Percentiles rank a stretch among this genome's conserved stretches.
Evolutionary conservation across 164 flowering plant genomes (phyloP).

Genomic region (grape (Vitis vinifera)): DNA sequence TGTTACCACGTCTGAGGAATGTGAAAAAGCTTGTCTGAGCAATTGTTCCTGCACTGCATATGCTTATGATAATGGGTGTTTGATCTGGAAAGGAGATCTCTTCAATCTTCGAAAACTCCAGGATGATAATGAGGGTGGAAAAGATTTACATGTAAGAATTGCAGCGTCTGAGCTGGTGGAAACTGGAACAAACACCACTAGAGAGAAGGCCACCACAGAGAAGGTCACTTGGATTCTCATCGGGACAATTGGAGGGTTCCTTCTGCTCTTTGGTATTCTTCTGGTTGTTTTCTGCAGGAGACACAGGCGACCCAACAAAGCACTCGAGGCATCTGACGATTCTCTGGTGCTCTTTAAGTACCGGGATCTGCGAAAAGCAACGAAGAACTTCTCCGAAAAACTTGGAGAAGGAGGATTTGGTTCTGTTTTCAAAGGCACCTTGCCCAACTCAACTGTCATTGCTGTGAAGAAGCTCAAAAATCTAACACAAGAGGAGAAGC

Average conservation of each 20-base stretch:
- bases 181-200: neutral
- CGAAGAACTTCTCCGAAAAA: slow-evolving; percentile 51
- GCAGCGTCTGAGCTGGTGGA: slow-evolving; percentile 1
- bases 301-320: neutral
- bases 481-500: slow-evolving; percentile 54
- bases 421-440: slow-evolving; percentile 49
- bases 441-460: slow-evolving; percentile 34
- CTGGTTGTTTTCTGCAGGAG: slow-evolving; percentile 11
- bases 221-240: neutral
- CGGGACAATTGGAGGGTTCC: neutral
- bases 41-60: slow-evolving; percentile 14
- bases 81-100: slow-evolving; percentile 6
- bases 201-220: neutral
- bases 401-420: slow-evolving; percentile 63
- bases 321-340: slow-evolving; percentile 28
- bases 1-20: neutral
- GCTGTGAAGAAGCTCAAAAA: slow-evolving; percentile 58
- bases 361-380: slow-evolving; percentile 41
- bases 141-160: neutral
- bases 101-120: neutral
- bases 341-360: slow-evolving; percentile 38
- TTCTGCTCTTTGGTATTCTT: slow-evolving; percentile 1
- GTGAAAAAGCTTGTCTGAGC: slow-evolving; percentile 8
- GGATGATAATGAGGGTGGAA: neutral
- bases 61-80: slow-evolving; percentile 11